These are phyloP conservation scores for Ophiostoma perfectum DNA, from an alignment of 2,329 filamentous ascomycete species.

Conservation along the genomic window DNA sequence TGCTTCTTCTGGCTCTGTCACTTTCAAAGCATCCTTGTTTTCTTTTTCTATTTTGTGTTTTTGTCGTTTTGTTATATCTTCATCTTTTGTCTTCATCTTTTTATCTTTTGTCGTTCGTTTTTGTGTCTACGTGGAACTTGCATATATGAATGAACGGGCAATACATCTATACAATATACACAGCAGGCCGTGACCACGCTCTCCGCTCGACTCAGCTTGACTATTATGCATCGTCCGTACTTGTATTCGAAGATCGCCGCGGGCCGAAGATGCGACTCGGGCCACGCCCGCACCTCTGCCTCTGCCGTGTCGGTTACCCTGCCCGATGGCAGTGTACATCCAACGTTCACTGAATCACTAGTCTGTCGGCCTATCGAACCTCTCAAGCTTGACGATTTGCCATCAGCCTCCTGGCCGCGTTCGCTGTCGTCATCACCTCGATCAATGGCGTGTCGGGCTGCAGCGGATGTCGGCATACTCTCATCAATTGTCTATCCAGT, in stretches of 20 bases:
- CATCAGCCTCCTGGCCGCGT: not conserved
- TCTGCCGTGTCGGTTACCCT: no score
- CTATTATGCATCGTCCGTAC: no score
- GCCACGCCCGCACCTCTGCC: no score
- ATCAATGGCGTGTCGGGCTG: not conserved
- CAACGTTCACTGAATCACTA: not conserved
- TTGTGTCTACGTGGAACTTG: not conserved
- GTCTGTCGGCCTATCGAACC: not conserved
- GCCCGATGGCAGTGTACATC: no score
- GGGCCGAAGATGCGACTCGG: no score
- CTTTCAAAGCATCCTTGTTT: not conserved
- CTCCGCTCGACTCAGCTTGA: no score
- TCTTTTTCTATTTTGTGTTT: not conserved
- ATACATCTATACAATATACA: not conserved
- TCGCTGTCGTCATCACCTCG: not conserved
- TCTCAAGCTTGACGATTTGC: not conserved
- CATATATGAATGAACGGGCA: not conserved
- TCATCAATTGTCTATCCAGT: not conserved
- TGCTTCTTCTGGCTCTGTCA: not conserved
- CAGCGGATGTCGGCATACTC: not conserved
- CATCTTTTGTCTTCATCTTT: no score
- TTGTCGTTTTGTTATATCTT: not conserved
- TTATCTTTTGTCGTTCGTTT: not conserved
- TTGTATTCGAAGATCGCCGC: no score
- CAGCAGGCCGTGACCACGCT: not conserved